These are phyloP conservation scores for Ganoderma boninense DNA, from an alignment of 1,284 basidiomycete species.

Conservation along the genomic window DNA sequence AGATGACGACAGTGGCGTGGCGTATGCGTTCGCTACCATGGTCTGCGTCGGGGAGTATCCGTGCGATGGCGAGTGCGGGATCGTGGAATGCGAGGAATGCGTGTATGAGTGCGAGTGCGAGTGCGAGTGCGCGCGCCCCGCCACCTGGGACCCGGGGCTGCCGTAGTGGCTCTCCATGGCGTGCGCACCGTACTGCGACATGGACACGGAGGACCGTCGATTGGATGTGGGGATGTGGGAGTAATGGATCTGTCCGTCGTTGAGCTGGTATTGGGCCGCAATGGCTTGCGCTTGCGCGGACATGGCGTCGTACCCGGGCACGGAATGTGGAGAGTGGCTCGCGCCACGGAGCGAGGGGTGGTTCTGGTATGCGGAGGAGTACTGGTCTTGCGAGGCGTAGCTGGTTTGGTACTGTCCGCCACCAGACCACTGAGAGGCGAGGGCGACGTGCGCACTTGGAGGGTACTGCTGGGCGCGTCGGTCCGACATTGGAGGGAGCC, in stretches of 20 bases:
- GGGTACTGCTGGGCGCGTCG: slow-evolving; percentile 41
- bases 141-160: slow-evolving; percentile 26
- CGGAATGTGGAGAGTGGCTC: slow-evolving; percentile 29
- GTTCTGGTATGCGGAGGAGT: slow-evolving; percentile 37
- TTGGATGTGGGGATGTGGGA: slow-evolving; percentile 36
- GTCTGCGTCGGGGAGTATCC: slow-evolving; percentile 40
- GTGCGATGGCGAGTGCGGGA: slow-evolving; percentile 36
- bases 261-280: slow-evolving; percentile 33
- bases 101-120: slow-evolving; percentile 29
- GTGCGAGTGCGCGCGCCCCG: slow-evolving; percentile 22
- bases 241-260: slow-evolving; percentile 38
- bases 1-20: slow-evolving; percentile 33
- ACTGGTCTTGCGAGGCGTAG: slow-evolving; percentile 39
- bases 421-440: slow-evolving; percentile 39
- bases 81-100: slow-evolving; percentile 29
- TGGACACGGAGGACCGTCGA: slow-evolving; percentile 36
- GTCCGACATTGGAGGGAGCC: slow-evolving; percentile 41
- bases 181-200: slow-evolving; percentile 37
- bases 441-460: slow-evolving; percentile 36
- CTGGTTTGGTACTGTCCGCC: slow-evolving; percentile 37
- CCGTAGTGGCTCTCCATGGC: slow-evolving; percentile 33
- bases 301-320: slow-evolving; percentile 38
- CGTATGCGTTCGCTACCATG: slow-evolving; percentile 35
- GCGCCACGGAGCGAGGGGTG: slow-evolving; percentile 37
- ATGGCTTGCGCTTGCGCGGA: slow-evolving; percentile 33